Evolutionary conservation across 2,329 filamentous ascomycete species (phyloP).

Genomic region (Paraphoma sp.): DNA sequence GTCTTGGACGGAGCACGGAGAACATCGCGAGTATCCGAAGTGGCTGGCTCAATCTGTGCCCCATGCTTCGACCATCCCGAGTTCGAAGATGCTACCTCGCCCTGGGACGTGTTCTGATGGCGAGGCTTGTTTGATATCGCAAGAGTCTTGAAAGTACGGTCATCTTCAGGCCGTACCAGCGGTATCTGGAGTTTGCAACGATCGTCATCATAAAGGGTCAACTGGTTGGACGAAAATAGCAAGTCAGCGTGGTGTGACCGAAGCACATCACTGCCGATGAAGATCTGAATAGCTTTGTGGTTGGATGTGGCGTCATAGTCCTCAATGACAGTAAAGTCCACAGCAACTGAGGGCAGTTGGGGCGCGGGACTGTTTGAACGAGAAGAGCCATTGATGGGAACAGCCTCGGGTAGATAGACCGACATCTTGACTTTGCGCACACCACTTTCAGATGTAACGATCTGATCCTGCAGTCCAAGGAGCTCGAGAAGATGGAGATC

Average conservation of each 20-base stretch:
- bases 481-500: constrained; percentile 77
- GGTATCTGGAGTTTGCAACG: constrained; percentile 87
- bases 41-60: constrained; percentile 5
- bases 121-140: constrained; percentile 59
- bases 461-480: constrained; percentile 71
- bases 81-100: background rate
- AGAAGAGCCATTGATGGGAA: constrained; percentile 77
- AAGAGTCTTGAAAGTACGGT: constrained; percentile 78
- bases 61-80: constrained; percentile 6
- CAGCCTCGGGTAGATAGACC: constrained; percentile 90
- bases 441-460: constrained; percentile 71
- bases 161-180: constrained; percentile 90
- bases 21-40: constrained; percentile 8
- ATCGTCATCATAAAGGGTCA: constrained; percentile 87
- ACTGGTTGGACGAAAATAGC: constrained; percentile 87
- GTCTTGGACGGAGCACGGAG: constrained; percentile 9
- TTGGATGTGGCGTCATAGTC: constrained; percentile 59
- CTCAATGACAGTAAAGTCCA: constrained; percentile 77
- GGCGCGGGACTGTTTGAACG: constrained; percentile 75
- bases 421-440: constrained; percentile 74
- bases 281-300: constrained; percentile 75
- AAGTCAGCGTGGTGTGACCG: constrained; percentile 88
- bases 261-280: constrained; percentile 87
- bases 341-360: constrained; percentile 80
- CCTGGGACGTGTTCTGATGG: constrained; percentile 6